These are phyloP conservation scores for Endothia cerciana DNA, from an alignment of 2,329 filamentous ascomycete species.

Conservation along the genomic window DNA sequence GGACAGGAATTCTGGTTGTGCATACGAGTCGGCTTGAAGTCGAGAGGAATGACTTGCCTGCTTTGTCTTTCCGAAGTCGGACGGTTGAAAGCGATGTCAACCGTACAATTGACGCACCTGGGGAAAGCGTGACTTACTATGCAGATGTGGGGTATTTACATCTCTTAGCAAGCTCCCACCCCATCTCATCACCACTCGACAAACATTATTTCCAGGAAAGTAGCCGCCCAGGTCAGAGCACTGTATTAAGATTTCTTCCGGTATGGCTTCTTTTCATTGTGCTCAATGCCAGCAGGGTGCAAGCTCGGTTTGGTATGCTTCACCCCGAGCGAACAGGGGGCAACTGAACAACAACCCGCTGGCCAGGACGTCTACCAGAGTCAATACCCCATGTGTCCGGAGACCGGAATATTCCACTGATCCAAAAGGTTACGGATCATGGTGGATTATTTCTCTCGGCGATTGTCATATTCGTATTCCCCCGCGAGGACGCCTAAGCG, in stretches of 20 bases:
- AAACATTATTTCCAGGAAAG: not conserved
- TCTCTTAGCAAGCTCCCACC: not conserved
- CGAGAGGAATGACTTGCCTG: not conserved
- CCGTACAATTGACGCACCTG: constrained; percentile 13
- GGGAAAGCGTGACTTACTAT: constrained; percentile 13
- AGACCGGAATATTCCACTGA: not conserved
- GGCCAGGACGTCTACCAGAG: not conserved
- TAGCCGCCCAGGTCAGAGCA: not conserved
- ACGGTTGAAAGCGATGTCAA: not conserved
- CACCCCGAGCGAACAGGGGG: not conserved
- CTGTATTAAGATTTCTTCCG: no score
- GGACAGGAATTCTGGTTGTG: not conserved
- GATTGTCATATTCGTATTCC: constrained; percentile 12
- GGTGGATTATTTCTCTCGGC: not conserved
- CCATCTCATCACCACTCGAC: not conserved
- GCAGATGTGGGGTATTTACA: constrained; percentile 21
- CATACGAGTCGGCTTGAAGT: no score
- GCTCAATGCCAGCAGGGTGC: not conserved
- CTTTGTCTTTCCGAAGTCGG: not conserved
- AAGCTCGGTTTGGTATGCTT: no score
- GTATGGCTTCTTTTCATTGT: not conserved
- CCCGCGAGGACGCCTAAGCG: constrained; percentile 8
- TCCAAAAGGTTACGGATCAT: not conserved
- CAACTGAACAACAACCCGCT: not conserved
- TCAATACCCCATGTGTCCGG: no score